phyloP scores from a whole-genome alignment of 306 rosid species.

The Vachellia pachyceras region DNA sequence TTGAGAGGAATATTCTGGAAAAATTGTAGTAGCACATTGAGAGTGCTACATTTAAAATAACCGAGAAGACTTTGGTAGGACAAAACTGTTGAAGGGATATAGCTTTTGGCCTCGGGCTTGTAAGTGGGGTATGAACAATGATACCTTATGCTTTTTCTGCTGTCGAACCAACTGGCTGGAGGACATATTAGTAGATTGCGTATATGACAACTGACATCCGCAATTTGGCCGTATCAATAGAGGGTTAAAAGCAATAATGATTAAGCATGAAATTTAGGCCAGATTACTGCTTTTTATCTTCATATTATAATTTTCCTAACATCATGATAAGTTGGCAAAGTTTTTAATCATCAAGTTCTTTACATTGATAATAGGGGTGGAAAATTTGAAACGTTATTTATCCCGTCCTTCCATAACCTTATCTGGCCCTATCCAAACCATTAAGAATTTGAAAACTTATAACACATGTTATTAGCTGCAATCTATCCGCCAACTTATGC shows the following conservation, averaged over 20 bases:
- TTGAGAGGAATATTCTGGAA: neutral
- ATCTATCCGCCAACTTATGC: neutral
- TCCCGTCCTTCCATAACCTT: neutral
- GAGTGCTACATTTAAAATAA: conserved; percentile 9
- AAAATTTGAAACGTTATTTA: neutral
- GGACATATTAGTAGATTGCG: conserved; percentile 3
- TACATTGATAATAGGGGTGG: conserved; percentile 7
- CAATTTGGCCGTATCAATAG: conserved; percentile 9
- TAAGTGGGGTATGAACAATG: neutral
- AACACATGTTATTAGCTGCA: conserved; percentile 11
- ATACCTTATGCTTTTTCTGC: neutral
- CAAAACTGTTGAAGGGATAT: conserved; percentile 10
- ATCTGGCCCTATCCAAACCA: neutral
- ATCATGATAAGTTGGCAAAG: neutral
- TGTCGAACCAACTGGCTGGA: conserved; percentile 26
- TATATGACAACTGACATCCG: conserved; percentile 26
- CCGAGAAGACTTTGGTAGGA: conserved; percentile 14
- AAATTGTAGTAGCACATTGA: neutral
- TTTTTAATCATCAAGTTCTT: conserved; percentile 18
- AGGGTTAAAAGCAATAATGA: conserved; percentile 14
- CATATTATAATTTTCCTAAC: conserved; percentile 5
- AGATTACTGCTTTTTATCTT: conserved; percentile 22
- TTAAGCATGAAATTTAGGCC: neutral
- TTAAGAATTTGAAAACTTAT: neutral
- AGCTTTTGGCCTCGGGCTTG: neutral